phyloP scores from a whole-genome alignment of 2,329 filamentous ascomycete genomes.

The Orbilia javanica region DNA sequence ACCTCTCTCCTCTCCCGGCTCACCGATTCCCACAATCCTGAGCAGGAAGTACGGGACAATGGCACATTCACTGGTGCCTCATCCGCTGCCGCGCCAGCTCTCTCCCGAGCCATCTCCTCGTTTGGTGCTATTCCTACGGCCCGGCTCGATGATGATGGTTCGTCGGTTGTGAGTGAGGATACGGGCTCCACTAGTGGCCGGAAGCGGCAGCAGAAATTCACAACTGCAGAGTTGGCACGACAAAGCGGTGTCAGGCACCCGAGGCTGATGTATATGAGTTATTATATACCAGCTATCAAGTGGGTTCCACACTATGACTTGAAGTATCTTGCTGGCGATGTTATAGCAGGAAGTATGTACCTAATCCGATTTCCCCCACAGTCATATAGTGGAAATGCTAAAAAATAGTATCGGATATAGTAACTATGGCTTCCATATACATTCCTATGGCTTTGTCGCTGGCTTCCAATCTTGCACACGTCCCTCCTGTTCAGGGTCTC shows the following conservation, averaged over 20 bases:
- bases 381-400: neutral
- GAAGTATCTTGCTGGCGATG: constrained; percentile 84
- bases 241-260: constrained; percentile 72
- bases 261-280: constrained; percentile 84
- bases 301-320: constrained; percentile 91
- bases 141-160: constrained; percentile 62
- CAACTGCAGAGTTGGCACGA: constrained; percentile 59
- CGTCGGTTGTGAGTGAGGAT: constrained; percentile 65
- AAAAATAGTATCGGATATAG: constrained; percentile 34
- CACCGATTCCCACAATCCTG: constrained; percentile 57
- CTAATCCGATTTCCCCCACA: neutral
- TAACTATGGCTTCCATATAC: constrained; percentile 99
- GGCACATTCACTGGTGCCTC: constrained; percentile 74
- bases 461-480: constrained; percentile 89
- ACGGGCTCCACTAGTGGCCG: constrained; percentile 61
- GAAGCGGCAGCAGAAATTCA: constrained; percentile 39
- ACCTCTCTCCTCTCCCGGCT: constrained; percentile 52
- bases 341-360: constrained; percentile 75
- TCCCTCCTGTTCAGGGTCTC: constrained; percentile 91
- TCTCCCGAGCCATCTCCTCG: constrained; percentile 64
- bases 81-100: constrained; percentile 62
- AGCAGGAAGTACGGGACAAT: constrained; percentile 72
- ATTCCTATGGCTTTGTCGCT: constrained; percentile 96
- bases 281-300: constrained; percentile 90
- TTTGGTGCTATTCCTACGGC: constrained; percentile 38